These are phyloP conservation scores for Candida mattraensis DNA, from an alignment of 805 yeast species.

Conservation along the genomic window DNA sequence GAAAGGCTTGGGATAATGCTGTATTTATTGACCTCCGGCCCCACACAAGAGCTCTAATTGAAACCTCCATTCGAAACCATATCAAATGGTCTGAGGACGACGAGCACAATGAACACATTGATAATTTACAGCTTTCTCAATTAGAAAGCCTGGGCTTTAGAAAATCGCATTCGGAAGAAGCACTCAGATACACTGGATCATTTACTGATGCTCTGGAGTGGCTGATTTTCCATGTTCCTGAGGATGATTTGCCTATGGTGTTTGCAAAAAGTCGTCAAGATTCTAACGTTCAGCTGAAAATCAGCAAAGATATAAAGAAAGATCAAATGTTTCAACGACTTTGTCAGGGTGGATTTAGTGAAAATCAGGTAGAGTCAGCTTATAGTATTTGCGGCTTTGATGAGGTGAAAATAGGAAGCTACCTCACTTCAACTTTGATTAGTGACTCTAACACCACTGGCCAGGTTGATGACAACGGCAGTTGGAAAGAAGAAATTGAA, in stretches of 20 bases:
- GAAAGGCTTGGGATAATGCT: slow-evolving; percentile 70
- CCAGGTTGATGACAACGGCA: slow-evolving; percentile 28
- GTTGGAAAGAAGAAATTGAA: slow-evolving; percentile 78
- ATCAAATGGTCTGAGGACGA: slow-evolving; percentile 49
- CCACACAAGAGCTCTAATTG: slow-evolving; percentile 61
- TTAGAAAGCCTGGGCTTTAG: slow-evolving; percentile 62
- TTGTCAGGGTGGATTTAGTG: slow-evolving; percentile 66
- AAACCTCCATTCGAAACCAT: slow-evolving; percentile 56
- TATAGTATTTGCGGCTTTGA: slow-evolving; percentile 42
- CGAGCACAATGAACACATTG: slow-evolving; percentile 13
- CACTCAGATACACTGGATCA: slow-evolving; percentile 55
- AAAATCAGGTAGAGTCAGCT: slow-evolving; percentile 56
- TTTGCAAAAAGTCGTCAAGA: slow-evolving; percentile 60
- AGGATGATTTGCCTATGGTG: slow-evolving; percentile 80
- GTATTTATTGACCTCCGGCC: slow-evolving; percentile 67
- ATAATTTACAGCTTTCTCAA: slow-evolving; percentile 10
- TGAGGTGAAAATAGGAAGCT: slow-evolving; percentile 52
- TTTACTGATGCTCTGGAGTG: slow-evolving; percentile 63
- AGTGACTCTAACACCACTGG: slow-evolving; percentile 19
- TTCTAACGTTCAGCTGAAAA: slow-evolving; percentile 55
- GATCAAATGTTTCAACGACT: slow-evolving; percentile 62
- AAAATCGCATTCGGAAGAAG: slow-evolving; percentile 65
- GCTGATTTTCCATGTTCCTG: slow-evolving; percentile 88
- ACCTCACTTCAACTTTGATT: slow-evolving; percentile 42
- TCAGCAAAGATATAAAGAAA: slow-evolving; percentile 49